These are phyloP conservation scores for Clathrus columnatus DNA, from an alignment of 768 basidiomycete species.

Conservation along the genomic window DNA sequence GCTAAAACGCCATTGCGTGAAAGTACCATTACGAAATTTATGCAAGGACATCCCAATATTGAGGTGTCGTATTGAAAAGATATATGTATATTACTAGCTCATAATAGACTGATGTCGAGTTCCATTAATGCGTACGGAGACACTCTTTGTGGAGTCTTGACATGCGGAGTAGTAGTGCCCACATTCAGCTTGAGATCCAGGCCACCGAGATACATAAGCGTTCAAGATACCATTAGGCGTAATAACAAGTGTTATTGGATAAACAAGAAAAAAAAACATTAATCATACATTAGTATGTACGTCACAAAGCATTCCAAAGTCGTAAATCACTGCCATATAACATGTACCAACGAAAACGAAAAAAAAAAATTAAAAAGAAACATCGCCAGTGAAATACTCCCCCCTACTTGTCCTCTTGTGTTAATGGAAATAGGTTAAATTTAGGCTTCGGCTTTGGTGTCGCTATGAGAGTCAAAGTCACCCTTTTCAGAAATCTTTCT, in stretches of 20 bases:
- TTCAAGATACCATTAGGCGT: too few relatives aligned
- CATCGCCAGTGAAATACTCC: too few relatives aligned
- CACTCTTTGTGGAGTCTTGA: background rate
- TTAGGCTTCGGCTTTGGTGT: background rate
- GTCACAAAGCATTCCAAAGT: background rate
- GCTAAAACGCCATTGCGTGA: conserved; percentile 78
- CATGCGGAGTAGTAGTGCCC: too few relatives aligned
- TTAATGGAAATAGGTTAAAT: background rate
- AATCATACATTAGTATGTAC: background rate
- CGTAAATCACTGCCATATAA: background rate
- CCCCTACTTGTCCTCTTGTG: too few relatives aligned
- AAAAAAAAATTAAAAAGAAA: background rate
- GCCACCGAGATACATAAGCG: too few relatives aligned
- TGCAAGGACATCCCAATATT: conserved; percentile 45
- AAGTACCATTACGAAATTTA: conserved; percentile 69
- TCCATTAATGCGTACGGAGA: background rate
- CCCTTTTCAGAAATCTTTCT: background rate
- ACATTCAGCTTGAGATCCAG: too few relatives aligned
- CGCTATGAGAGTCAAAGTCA: background rate
- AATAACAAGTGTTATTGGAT: too few relatives aligned
- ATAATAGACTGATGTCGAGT: background rate
- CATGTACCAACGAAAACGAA: background rate
- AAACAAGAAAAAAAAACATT: background rate
- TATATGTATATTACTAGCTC: background rate
- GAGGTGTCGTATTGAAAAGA: background rate